Conservation (phyloP, 192 early-diverging fungal species). For the Backusella tarrabulga region DNA sequence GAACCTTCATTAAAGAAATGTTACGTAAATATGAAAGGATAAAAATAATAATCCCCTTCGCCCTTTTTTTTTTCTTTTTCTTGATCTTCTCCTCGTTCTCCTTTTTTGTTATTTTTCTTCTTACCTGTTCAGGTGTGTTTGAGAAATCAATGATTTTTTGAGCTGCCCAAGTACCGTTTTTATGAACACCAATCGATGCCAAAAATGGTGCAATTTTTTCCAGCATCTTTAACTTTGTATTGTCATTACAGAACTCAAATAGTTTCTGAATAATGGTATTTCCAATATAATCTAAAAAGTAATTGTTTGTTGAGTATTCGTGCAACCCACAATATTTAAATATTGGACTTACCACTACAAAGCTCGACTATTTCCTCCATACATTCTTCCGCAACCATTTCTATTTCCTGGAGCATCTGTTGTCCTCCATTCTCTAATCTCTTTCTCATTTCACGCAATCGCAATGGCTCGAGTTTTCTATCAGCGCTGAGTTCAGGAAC, state of each 20-base stretch:
- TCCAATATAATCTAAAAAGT: slow-evolving; percentile 83
- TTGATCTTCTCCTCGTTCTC: neutral
- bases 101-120: neutral
- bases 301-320: neutral
- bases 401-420: slow-evolving; percentile 70
- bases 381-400: slow-evolving; percentile 74
- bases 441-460: slow-evolving; percentile 88
- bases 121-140: slow-evolving; percentile 62
- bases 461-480: slow-evolving; percentile 72
- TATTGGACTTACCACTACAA: slow-evolving; percentile 70
- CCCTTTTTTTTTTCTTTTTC: neutral
- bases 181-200: slow-evolving; percentile 93
- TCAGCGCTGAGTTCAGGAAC: slow-evolving; percentile 68
- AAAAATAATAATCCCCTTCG: neutral
- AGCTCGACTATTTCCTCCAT: slow-evolving; percentile 87
- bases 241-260: slow-evolving; percentile 76
- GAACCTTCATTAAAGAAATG: slow-evolving; percentile 39
- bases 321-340: neutral
- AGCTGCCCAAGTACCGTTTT: slow-evolving; percentile 99
- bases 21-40: neutral
- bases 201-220: slow-evolving; percentile 80
- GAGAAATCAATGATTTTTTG: slow-evolving; percentile 97
- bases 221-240: slow-evolving; percentile 72
- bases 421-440: slow-evolving; percentile 64
- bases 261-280: slow-evolving; percentile 96